These are phyloP conservation scores for Naegleria gruberi DNA, from an alignment of 208 protist species.

Conservation along the genomic window DNA sequence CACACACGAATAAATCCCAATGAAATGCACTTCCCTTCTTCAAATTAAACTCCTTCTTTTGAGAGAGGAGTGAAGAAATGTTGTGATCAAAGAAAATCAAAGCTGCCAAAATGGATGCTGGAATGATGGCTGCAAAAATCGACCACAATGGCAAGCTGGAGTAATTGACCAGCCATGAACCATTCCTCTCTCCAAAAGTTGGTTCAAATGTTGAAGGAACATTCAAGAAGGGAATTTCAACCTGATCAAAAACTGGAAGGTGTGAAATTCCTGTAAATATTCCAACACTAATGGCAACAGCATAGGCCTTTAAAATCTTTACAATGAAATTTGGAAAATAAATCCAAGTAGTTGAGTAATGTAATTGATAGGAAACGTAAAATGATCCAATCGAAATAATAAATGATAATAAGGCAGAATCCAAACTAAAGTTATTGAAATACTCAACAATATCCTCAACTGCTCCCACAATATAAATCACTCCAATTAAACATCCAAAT, in stretches of 20 bases:
- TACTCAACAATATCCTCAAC: neutral
- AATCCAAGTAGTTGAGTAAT: neutral
- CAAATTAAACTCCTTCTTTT: conserved; percentile 37
- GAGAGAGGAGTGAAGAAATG: conserved; percentile 40
- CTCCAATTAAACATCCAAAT: conserved; percentile 38
- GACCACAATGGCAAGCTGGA: conserved; percentile 13
- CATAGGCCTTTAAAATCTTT: conserved; percentile 21
- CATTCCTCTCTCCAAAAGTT: neutral
- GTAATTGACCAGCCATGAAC: neutral
- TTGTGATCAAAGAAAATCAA: conserved; percentile 56
- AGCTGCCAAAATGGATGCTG: conserved; percentile 38
- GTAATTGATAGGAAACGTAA: neutral
- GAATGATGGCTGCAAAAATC: conserved; percentile 30
- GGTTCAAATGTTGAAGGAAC: neutral
- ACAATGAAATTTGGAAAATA: neutral
- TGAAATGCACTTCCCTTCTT: conserved; percentile 41
- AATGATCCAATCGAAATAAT: neutral
- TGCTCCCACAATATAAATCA: conserved; percentile 36
- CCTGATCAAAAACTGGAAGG: neutral
- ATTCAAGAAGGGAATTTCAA: neutral
- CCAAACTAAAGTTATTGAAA: neutral
- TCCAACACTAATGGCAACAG: neutral
- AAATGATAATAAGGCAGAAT: neutral
- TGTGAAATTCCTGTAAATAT: neutral
- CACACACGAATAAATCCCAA: conserved; percentile 49